phyloP scores from a whole-genome alignment of 371 early-diverging fungal species.

The Mortierella sp. region DNA sequence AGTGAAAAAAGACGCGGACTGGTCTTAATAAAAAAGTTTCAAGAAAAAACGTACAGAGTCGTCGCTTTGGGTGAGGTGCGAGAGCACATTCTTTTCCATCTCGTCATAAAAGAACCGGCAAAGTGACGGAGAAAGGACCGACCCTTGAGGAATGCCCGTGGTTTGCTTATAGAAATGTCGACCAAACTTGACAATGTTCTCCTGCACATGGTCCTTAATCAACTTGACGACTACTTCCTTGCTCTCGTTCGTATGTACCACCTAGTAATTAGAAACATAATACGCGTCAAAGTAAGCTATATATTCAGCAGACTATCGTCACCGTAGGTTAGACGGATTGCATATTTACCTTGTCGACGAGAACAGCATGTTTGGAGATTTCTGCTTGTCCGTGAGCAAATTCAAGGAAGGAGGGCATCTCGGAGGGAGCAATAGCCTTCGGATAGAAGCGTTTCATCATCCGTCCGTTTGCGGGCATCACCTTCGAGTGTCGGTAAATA shows the following conservation, averaged over 20 bases:
- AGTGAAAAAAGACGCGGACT: not conserved
- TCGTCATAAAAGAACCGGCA: conserved; percentile 89
- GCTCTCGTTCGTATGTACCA: conserved; percentile 25
- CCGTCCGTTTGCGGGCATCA: conserved; percentile 60
- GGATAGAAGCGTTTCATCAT: conserved; percentile 58
- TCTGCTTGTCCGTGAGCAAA: conserved; percentile 63
- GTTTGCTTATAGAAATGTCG: conserved; percentile 72
- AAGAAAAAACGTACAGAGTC: conserved; percentile 30
- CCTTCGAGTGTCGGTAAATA: conserved; percentile 65
- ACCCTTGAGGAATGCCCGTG: conserved; percentile 93
- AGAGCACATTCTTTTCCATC: conserved; percentile 72
- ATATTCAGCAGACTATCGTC: not conserved
- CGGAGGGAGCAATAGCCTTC: conserved; percentile 57
- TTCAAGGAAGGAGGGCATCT: conserved; percentile 63
- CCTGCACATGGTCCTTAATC: conserved; percentile 72
- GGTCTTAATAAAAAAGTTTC: too few relatives aligned
- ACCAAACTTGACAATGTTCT: conserved; percentile 76
- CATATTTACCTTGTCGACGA: conserved; percentile 70
- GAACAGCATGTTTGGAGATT: conserved; percentile 63
- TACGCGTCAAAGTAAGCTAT: not conserved
- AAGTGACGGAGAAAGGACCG: conserved; percentile 84
- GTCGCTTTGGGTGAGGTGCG: conserved; percentile 33
- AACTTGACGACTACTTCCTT: conserved; percentile 56
- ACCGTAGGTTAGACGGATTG: not conserved
- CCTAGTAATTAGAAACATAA: conserved; percentile 9